Evolutionary conservation across 768 basidiomycete species (phyloP), one percentile per base, ranked within the genome.

Genomic region (Termitomyces sp.): DNA sequence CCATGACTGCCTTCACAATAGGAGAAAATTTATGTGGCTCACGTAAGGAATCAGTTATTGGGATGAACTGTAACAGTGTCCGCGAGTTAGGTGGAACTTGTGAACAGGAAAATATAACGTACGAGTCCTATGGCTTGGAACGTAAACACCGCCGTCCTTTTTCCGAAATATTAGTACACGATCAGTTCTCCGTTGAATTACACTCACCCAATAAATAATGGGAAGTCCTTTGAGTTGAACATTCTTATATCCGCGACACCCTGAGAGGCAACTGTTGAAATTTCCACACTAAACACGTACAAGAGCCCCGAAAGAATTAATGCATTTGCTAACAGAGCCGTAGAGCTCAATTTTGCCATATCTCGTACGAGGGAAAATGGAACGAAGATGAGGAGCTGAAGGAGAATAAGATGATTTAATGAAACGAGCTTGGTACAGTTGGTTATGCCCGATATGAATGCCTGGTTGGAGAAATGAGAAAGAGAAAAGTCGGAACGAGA

Each of bases 111-210:
- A 18, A 31, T 30, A 53, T n/a, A 20, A 71, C 85, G 63, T 64
- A 90, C 88, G 72, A 98, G 76, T 48, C 96, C 97, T 63, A 99
- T 93, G 9, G 96, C 97, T 72, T 98, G 96, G 65, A 98, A 99
- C 0, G 97, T 93, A 73, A 98, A 98, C 31, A 98, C 95, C 3
- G 97, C 96, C 24, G 96, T 98, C 12, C 95, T 93, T 53, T 61
- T 30, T 15, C n/a, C 36, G 20, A 36, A 20, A 18, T 53, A 41
- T 31, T 62, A 51, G 42, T 30, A 30, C n/a, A 53, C n/a, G 7
- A 63, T 54, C 33, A 16, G 33, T 13, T 51, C 33, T 18, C 6
- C 8, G 8, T 5, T 9, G 20, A 30, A 22, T n/a, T 20, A n/a
- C 1, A 45, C 36, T 18, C 3, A 92, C 90, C 94, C 97, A 59